Percentiles rank a stretch among this genome's conserved stretches.
Evolutionary conservation across 306 rosid genomes (phyloP).

Genomic region (Quercus gilva): DNA sequence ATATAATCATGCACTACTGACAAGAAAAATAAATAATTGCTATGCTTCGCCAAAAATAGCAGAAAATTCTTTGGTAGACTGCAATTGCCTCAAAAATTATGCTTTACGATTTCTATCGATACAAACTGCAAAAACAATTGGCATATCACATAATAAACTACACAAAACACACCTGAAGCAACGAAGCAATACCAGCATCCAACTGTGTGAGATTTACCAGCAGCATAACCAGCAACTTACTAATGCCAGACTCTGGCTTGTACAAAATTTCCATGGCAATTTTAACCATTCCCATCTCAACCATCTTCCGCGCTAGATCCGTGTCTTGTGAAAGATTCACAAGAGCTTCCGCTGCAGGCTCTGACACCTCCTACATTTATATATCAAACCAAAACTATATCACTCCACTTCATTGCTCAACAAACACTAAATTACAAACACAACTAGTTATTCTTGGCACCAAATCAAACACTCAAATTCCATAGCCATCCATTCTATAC

Average conservation of each 20-base stretch:
- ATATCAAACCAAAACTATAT: neutral
- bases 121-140: neutral
- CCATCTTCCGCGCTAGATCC: slow-evolving; percentile 62
- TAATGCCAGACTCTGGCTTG: slow-evolving; percentile 53
- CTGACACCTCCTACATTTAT: slow-evolving; percentile 75
- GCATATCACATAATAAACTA: neutral
- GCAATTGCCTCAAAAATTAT: neutral
- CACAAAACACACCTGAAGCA: slow-evolving; percentile 72
- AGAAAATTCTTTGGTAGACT: neutral
- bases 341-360: slow-evolving; percentile 80
- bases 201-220: slow-evolving; percentile 85
- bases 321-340: slow-evolving; percentile 83
- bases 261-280: slow-evolving; percentile 67
- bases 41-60: neutral
- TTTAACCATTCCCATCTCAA: slow-evolving; percentile 51
- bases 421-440: neutral
- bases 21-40: neutral
- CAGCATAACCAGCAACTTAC: slow-evolving; percentile 79
- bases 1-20: neutral
- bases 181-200: slow-evolving; percentile 56
- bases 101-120: neutral
- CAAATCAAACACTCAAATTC: too few relatives aligned
- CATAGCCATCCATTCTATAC: too few relatives aligned
- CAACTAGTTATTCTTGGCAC: too few relatives aligned
- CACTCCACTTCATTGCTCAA: neutral